Evolutionary conservation across 2,329 filamentous ascomycete genomes (phyloP).

Genomic region (Penicillium sp.): DNA sequence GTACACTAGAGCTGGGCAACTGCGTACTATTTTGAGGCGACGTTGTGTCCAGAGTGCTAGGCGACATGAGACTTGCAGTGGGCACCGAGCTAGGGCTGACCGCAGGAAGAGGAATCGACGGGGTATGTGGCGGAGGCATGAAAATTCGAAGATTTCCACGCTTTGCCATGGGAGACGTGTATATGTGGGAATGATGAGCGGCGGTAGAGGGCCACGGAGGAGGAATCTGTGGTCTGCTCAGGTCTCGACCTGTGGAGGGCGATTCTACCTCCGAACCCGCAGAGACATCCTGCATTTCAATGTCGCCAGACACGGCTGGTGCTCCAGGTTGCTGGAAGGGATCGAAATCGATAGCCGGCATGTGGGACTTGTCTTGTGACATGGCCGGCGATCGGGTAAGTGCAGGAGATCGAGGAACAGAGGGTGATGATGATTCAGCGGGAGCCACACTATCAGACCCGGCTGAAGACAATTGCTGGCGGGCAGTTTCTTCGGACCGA

Average conservation of each 20-base stretch:
- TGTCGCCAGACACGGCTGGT: slow-evolving; percentile 35
- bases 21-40: slow-evolving; percentile 26
- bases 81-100: slow-evolving; percentile 36
- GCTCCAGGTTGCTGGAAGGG: slow-evolving; percentile 4
- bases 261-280: background rate
- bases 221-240: slow-evolving; percentile 26
- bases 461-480: slow-evolving; percentile 23
- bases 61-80: slow-evolving; percentile 34
- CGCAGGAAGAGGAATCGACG: slow-evolving; percentile 26
- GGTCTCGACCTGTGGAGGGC: slow-evolving; percentile 11
- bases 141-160: slow-evolving; percentile 33
- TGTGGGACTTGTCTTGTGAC: slow-evolving; percentile 9
- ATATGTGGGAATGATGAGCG: slow-evolving; percentile 42
- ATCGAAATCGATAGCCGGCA: slow-evolving; percentile 7
- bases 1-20: slow-evolving; percentile 33
- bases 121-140: slow-evolving; percentile 28
- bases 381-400: slow-evolving; percentile 12
- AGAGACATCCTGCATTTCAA: slow-evolving; percentile 53
- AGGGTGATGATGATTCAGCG: slow-evolving; percentile 20
- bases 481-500: slow-evolving; percentile 36
- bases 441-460: slow-evolving; percentile 20
- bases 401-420: slow-evolving; percentile 8
- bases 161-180: slow-evolving; percentile 18
- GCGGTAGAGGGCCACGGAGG: slow-evolving; percentile 44
- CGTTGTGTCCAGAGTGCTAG: slow-evolving; percentile 31